Evolutionary conservation across 352 stramenopile genomes (phyloP).

Genomic region (Phytophthora brassicae): DNA sequence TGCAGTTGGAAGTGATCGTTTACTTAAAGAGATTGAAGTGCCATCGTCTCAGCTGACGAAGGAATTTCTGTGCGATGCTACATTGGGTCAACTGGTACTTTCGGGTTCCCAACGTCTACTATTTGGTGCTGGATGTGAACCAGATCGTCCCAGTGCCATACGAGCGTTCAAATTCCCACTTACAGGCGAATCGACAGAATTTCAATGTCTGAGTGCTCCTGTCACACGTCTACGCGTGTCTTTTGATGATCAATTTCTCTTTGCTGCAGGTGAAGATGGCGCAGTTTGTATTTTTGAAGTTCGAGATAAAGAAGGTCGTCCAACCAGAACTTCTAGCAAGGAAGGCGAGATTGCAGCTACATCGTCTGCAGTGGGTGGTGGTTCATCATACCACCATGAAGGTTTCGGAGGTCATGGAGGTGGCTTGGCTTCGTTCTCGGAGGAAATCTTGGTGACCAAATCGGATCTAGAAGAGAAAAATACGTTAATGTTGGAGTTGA

Average conservation of each 20-base stretch:
- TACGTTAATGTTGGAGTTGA: slow-evolving; percentile 90
- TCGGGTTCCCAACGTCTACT: slow-evolving; percentile 86
- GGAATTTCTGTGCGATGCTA: slow-evolving; percentile 76
- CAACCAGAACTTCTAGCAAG: slow-evolving; percentile 41
- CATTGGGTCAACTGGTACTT: slow-evolving; percentile 86
- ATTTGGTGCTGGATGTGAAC: slow-evolving; percentile 84
- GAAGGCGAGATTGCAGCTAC: slow-evolving; percentile 21
- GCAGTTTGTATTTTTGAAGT: slow-evolving; percentile 88
- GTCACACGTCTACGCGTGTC: slow-evolving; percentile 86
- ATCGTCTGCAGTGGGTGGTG: slow-evolving; percentile 5
- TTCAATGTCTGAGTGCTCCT: slow-evolving; percentile 75
- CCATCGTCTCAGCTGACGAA: slow-evolving; percentile 74
- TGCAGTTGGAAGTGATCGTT: slow-evolving; percentile 85
- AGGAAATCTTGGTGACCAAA: slow-evolving; percentile 88
- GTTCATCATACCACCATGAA: slow-evolving; percentile 20
- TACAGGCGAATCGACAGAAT: slow-evolving; percentile 87
- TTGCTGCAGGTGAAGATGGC: slow-evolving; percentile 89
- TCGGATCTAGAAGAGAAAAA: slow-evolving; percentile 93
- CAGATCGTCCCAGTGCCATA: slow-evolving; percentile 73
- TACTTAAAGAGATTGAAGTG: slow-evolving; percentile 91
- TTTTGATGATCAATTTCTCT: slow-evolving; percentile 88
- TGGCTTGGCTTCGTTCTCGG: slow-evolving; percentile 44
- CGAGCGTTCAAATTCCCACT: slow-evolving; percentile 91
- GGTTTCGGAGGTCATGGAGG: slow-evolving; percentile 18
- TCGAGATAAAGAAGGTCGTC: slow-evolving; percentile 82